These are phyloP conservation scores for Lachancea waltii DNA, from an alignment of 805 yeast genomes.

Conservation along the genomic window DNA sequence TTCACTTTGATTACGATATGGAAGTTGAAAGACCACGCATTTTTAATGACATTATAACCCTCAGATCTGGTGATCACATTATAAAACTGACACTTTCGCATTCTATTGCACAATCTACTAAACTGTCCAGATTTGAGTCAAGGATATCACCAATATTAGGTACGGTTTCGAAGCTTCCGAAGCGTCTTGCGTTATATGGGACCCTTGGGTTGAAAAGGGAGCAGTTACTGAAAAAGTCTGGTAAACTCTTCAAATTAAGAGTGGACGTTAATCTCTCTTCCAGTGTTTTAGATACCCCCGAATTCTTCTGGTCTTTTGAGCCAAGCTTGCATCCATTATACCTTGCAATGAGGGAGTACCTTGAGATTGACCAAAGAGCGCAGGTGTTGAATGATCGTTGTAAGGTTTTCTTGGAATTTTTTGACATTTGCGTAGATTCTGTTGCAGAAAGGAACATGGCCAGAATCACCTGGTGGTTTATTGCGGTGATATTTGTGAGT, in stretches of 20 bases:
- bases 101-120: conserved; percentile 95
- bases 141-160: conserved; percentile 78
- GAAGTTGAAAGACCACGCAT: conserved; percentile 64
- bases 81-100: conserved; percentile 90
- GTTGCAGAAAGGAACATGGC: conserved; percentile 91
- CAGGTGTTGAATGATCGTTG: conserved; percentile 91
- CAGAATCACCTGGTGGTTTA: conserved; percentile 84
- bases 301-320: conserved; percentile 91
- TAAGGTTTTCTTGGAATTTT: conserved; percentile 86
- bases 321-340: conserved; percentile 93
- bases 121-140: conserved; percentile 83
- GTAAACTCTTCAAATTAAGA: conserved; percentile 79
- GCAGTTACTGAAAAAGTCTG: conserved; percentile 81
- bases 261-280: conserved; percentile 92
- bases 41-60: conserved; percentile 88
- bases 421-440: conserved; percentile 88
- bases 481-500: conserved; percentile 71
- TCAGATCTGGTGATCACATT: conserved; percentile 85
- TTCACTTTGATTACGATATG: conserved; percentile 44
- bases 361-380: conserved; percentile 92
- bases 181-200: conserved; percentile 85
- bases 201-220: conserved; percentile 76
- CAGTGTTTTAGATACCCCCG: conserved; percentile 89
- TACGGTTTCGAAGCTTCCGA: conserved; percentile 84
- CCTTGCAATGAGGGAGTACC: conserved; percentile 79